A percentile compares a stretch with the other conserved stretches of the same genome.
phyloP scores from a whole-genome alignment of 306 rosid species.

The Psophocarpus tetragonolobus region DNA sequence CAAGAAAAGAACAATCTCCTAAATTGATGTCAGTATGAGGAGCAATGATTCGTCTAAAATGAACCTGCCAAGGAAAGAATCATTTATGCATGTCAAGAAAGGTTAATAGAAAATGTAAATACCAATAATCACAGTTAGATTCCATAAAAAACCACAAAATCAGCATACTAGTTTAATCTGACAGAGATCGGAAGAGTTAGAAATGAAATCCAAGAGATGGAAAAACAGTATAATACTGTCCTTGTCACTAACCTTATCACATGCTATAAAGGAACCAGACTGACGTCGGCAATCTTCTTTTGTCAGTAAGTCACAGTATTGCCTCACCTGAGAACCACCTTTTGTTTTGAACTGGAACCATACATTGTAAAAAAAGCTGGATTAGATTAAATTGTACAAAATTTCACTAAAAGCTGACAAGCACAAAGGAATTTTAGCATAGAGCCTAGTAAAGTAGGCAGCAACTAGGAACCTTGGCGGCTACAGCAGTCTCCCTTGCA shows the following conservation, averaged over 20 bases:
- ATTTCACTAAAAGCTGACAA: constrained; percentile 5
- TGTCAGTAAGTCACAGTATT: constrained; percentile 85
- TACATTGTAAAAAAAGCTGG: constrained; percentile 31
- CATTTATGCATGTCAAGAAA: constrained; percentile 9
- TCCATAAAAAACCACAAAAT: background rate
- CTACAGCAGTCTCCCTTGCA: constrained; percentile 90
- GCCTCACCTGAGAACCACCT: constrained; percentile 87
- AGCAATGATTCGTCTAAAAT: constrained; percentile 94
- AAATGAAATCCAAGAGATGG: constrained; percentile 1
- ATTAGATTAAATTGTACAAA: constrained; percentile 3
- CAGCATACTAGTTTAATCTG: constrained; percentile 8
- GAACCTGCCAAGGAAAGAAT: constrained; percentile 66
- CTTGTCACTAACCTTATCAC: constrained; percentile 78
- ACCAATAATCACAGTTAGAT: background rate
- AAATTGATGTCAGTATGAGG: constrained; percentile 91
- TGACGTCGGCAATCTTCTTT: constrained; percentile 96
- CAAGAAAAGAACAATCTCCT: constrained; percentile 97
- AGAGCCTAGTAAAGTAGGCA: constrained; percentile 9
- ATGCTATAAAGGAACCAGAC: constrained; percentile 75
- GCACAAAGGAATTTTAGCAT: background rate
- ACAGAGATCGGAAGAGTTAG: background rate
- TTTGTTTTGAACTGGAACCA: constrained; percentile 81
- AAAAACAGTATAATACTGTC: constrained; percentile 16
- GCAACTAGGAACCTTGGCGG: constrained; percentile 72
- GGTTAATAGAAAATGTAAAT: background rate